These are phyloP conservation scores for Psilocybe cubensis DNA, from an alignment of 768 basidiomycete species.

Conservation along the genomic window DNA sequence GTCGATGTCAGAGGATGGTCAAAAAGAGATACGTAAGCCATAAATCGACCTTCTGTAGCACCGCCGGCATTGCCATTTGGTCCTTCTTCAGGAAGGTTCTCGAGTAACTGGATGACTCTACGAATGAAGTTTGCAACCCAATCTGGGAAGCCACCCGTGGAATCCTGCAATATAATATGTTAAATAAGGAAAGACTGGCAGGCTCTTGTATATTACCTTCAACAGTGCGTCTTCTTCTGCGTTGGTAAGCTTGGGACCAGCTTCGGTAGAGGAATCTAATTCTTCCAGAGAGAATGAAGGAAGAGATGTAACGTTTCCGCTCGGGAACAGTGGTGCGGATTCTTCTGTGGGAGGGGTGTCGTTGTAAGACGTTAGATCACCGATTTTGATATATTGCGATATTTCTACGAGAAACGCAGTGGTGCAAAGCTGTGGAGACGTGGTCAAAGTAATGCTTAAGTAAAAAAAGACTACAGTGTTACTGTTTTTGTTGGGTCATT, in stretches of 20 bases:
- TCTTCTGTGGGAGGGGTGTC: conserved; percentile 31
- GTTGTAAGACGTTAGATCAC: conserved; percentile 55
- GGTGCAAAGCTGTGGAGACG: conserved; percentile 62
- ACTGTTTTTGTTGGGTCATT: conserved; percentile 83
- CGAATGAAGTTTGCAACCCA: conserved; percentile 86
- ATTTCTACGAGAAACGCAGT: conserved; percentile 76
- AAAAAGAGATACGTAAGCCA: not conserved
- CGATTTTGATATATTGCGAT: conserved; percentile 75
- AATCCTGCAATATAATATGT: conserved; percentile 40
- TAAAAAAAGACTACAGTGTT: conserved; percentile 47
- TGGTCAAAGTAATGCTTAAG: conserved; percentile 3
- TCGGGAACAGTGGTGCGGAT: conserved; percentile 35
- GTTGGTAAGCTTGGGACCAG: conserved; percentile 47
- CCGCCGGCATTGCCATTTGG: conserved; percentile 63
- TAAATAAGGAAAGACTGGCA: not conserved
- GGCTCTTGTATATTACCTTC: conserved; percentile 35
- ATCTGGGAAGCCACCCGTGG: conserved; percentile 75
- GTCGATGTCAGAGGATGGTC: conserved; percentile 1
- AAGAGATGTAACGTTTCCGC: conserved; percentile 27
- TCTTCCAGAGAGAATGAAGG: conserved; percentile 43
- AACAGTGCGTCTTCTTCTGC: conserved; percentile 76
- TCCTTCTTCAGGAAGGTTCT: conserved; percentile 87
- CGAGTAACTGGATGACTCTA: conserved; percentile 77
- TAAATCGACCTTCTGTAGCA: conserved; percentile 60
- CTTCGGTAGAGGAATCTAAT: conserved; percentile 39